Evolutionary conservation across 2,329 filamentous ascomycete genomes (phyloP).

Genomic region (Ascochyta pisi): DNA sequence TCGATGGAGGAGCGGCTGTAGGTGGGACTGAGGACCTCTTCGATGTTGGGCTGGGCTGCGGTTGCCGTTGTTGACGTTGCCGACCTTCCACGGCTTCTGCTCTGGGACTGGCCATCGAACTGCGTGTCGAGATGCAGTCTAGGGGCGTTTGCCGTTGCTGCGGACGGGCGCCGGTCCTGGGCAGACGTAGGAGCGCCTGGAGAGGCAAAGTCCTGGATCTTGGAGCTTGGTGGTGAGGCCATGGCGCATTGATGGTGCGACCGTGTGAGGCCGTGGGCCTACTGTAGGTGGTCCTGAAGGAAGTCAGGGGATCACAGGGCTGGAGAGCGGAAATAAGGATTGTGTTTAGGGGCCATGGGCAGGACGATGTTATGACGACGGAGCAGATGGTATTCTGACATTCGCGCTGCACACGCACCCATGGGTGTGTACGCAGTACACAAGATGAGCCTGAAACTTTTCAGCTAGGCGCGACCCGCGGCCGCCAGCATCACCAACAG

Average conservation of each 20-base stretch:
- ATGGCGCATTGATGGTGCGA: conserved; percentile 22
- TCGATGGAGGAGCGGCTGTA: conserved; percentile 42
- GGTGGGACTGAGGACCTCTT: conserved; percentile 35
- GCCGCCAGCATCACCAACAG: neutral
- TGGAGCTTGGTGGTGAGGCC: conserved; percentile 36
- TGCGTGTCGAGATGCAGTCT: conserved; percentile 38
- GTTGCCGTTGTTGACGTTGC: conserved; percentile 37
- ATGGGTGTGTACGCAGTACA: conserved; percentile 7
- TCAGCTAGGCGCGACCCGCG: conserved; percentile 10
- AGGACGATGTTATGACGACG: conserved; percentile 6
- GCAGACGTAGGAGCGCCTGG: conserved; percentile 23
- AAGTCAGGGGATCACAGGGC: neutral
- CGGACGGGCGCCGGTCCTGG: conserved; percentile 11
- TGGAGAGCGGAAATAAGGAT: conserved; percentile 5
- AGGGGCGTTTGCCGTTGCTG: conserved; percentile 11
- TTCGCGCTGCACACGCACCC: conserved; percentile 1
- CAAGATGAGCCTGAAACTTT: neutral
- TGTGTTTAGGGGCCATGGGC: conserved; percentile 5
- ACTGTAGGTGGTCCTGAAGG: no score
- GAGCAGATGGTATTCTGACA: neutral
- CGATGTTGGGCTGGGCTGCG: conserved; percentile 32
- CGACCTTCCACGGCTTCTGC: conserved; percentile 33
- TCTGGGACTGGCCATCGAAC: conserved; percentile 22
- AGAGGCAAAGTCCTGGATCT: conserved; percentile 45
- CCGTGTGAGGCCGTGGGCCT: neutral